These are phyloP conservation scores for Suhomyces maxii DNA, from an alignment of 1,139 yeast genomes.

Conservation along the genomic window DNA sequence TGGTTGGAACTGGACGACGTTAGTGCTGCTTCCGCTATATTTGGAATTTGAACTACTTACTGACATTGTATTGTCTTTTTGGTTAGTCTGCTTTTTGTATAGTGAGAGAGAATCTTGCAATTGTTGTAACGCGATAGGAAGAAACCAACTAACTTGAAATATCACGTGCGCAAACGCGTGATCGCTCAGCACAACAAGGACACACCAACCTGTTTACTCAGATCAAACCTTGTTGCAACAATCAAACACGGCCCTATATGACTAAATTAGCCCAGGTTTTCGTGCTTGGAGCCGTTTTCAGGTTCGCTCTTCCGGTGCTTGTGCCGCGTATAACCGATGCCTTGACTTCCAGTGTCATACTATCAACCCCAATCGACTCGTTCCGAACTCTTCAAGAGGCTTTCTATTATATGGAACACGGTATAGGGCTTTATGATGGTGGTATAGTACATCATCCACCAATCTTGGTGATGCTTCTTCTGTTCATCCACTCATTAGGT, in stretches of 20 bases:
- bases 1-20: constrained; percentile 56
- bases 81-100: too few species aligned
- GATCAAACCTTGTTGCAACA: background rate
- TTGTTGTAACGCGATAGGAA: too few species aligned
- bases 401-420: constrained; percentile 60
- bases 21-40: constrained; percentile 3
- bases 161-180: too few species aligned
- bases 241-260: background rate
- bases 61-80: constrained; percentile 1
- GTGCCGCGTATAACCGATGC: constrained; percentile 32
- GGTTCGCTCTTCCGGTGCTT: constrained; percentile 34
- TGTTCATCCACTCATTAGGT: constrained; percentile 28
- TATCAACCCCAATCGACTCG: constrained; percentile 78
- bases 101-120: too few species aligned
- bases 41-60: constrained; percentile 3
- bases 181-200: too few species aligned
- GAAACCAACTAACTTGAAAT: too few species aligned
- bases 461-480: constrained; percentile 54
- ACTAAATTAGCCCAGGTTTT: constrained; percentile 22
- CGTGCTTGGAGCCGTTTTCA: constrained; percentile 30
- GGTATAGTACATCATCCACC: constrained; percentile 90
- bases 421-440: constrained; percentile 72
- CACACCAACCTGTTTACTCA: background rate
- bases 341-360: constrained; percentile 51
- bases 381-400: constrained; percentile 76